These are phyloP conservation scores for Millerozyma acaciae DNA, from an alignment of 805 yeast genomes.

Conservation along the genomic window DNA sequence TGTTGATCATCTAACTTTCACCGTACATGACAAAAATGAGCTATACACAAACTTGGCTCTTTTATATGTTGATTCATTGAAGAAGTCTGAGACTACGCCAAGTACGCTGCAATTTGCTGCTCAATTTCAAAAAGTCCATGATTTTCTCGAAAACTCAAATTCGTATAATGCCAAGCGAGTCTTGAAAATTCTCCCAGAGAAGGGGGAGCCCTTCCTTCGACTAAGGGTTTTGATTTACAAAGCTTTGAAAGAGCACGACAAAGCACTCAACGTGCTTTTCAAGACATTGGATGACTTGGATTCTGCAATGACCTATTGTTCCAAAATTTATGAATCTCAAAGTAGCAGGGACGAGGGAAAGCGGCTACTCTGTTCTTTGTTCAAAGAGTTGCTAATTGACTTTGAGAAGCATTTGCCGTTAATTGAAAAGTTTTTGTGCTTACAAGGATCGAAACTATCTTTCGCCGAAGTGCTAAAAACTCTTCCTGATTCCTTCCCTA, in stretches of 20 bases:
- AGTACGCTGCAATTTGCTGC: no score
- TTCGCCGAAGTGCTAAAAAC: constrained; percentile 41
- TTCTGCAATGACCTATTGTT: constrained; percentile 61
- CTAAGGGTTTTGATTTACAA: constrained; percentile 57
- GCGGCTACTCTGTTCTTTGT: constrained; percentile 44
- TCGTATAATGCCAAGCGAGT: constrained; percentile 37
- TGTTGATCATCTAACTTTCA: no score
- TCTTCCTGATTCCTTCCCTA: constrained; percentile 49
- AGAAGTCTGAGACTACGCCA: no score
- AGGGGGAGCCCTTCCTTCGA: constrained; percentile 28
- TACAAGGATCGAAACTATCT: constrained; percentile 49
- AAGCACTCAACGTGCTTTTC: constrained; percentile 59
- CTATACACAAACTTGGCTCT: constrained; percentile 34
- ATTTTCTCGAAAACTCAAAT: constrained; percentile 27
- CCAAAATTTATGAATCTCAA: constrained; percentile 37
- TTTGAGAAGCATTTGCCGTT: constrained; percentile 30
- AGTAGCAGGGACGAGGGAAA: constrained; percentile 38
- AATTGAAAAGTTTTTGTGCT: constrained; percentile 38
- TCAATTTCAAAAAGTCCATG: constrained; percentile 28
- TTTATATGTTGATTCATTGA: constrained; percentile 21
- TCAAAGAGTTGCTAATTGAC: constrained; percentile 44
- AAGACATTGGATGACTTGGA: constrained; percentile 52
- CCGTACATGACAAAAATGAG: constrained; percentile 10
- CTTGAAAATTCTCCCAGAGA: constrained; percentile 22
- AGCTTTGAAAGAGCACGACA: constrained; percentile 56